phyloP scores from a whole-genome alignment of 2,329 filamentous ascomycete species.

The Beauveria varroae region DNA sequence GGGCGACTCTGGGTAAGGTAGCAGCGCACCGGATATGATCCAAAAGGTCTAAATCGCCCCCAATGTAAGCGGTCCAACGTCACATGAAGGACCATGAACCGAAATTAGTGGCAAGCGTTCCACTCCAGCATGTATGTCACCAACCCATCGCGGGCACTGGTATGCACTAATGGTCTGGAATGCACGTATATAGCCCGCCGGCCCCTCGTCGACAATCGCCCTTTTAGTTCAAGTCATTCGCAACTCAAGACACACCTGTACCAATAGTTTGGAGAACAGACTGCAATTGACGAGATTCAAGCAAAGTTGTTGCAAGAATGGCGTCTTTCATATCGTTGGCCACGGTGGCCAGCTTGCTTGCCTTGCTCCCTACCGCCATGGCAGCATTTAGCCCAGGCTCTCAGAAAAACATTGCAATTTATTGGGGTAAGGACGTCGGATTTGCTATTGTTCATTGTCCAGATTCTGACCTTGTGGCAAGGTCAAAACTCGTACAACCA shows the following conservation, averaged over 20 bases:
- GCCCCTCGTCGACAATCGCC: not conserved
- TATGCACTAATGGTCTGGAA: not conserved
- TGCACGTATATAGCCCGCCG: not conserved
- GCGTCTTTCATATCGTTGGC: constrained; percentile 8
- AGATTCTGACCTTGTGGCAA: constrained; percentile 15
- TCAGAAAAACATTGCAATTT: constrained; percentile 51
- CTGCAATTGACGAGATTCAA: not conserved
- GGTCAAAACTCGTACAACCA: constrained; percentile 54
- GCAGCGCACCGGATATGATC: not conserved
- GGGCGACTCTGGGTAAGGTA: not conserved
- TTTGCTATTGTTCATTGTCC: no score
- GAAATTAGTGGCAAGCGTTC: not conserved
- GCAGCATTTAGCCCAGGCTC: constrained; percentile 40
- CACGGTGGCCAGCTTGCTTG: constrained; percentile 17
- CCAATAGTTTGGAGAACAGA: not conserved
- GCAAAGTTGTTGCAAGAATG: not conserved
- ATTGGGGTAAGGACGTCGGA: constrained; percentile 47
- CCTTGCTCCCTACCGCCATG: constrained; percentile 22
- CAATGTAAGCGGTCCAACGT: constrained; percentile 5
- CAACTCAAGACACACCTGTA: not conserved
- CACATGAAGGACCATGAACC: not conserved
- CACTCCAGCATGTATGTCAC: not conserved
- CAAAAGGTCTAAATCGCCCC: not conserved
- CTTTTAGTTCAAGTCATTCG: not conserved
- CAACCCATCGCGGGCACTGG: not conserved